Percentiles rank a stretch among this genome's conserved stretches.
phyloP scores from a whole-genome alignment of 2,329 filamentous ascomycete species.

The Colletotrichum sp. region DNA sequence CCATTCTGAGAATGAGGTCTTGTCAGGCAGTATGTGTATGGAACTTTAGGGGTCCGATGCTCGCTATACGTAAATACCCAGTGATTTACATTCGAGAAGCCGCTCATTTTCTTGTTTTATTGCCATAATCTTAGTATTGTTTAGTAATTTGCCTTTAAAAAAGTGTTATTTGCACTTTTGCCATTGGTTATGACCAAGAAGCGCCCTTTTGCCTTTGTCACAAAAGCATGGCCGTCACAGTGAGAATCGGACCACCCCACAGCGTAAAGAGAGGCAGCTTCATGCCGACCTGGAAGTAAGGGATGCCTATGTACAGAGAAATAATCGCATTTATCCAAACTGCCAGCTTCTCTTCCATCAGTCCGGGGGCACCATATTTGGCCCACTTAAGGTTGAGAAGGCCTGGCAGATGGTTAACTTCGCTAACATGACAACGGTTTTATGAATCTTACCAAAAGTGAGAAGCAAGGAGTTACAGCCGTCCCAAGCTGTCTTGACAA shows the following conservation, averaged over 20 bases:
- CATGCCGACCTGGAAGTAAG: neutral
- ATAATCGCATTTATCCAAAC: neutral
- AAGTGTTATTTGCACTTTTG: neutral
- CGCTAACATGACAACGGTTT: accelerated
- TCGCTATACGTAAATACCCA: neutral
- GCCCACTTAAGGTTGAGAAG: neutral
- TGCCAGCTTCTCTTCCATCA: neutral
- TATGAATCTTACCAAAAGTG: accelerated
- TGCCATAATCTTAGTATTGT: neutral
- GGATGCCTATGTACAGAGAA: neutral
- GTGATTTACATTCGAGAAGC: accelerated
- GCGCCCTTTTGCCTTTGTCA: neutral
- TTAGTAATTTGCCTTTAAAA: neutral
- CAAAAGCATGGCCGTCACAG: neutral
- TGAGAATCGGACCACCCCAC: neutral
- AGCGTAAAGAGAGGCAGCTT: neutral
- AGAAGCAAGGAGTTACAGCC: neutral
- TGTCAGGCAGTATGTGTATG: neutral
- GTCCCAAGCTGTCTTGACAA: neutral
- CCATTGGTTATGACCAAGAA: neutral
- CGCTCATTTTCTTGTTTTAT: accelerated
- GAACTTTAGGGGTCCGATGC: neutral
- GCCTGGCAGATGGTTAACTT: neutral
- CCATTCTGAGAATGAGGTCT: no score
- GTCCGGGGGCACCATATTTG: neutral